phyloP scores from a whole-genome alignment of 108 stramenopile species.

The Cylindrotheca fusiformis region DNA sequence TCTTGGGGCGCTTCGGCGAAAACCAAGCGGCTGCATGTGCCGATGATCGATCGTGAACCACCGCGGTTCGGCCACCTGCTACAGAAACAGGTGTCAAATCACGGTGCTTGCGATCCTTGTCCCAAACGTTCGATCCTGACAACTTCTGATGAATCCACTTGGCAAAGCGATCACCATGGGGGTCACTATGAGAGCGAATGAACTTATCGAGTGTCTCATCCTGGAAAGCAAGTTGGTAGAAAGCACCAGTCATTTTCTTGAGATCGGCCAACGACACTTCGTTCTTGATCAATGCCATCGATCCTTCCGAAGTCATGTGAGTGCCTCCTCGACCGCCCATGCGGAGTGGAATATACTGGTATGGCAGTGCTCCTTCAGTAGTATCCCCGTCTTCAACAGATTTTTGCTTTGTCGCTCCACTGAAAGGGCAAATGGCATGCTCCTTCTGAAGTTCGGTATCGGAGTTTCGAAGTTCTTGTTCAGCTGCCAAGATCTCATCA shows the following conservation, averaged over 20 bases:
- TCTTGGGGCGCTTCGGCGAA: conserved; percentile 51
- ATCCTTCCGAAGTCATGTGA: conserved; percentile 33
- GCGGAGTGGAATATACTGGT: conserved; percentile 40
- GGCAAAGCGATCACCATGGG: conserved; percentile 63
- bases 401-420: background rate
- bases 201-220: conserved; percentile 64
- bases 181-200: conserved; percentile 60
- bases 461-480: conserved; percentile 2
- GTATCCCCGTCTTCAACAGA: no score
- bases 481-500: background rate
- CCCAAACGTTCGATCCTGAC: conserved; percentile 58
- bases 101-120: conserved; percentile 43
- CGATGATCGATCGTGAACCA: conserved; percentile 67
- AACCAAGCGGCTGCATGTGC: conserved; percentile 75
- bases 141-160: conserved; percentile 76
- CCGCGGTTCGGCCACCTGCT: conserved; percentile 16
- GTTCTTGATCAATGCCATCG: conserved; percentile 30
- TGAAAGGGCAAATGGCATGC: background rate
- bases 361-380: conserved; percentile 16
- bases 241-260: conserved; percentile 43
- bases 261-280: conserved; percentile 48
- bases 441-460: conserved; percentile 5
- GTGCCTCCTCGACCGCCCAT: conserved; percentile 43
- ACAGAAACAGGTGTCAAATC: conserved; percentile 6
- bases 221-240: conserved; percentile 59